Base-by-base conservation (phyloP, 306 rosid species). In the Ormosia semicastrata region DNA sequence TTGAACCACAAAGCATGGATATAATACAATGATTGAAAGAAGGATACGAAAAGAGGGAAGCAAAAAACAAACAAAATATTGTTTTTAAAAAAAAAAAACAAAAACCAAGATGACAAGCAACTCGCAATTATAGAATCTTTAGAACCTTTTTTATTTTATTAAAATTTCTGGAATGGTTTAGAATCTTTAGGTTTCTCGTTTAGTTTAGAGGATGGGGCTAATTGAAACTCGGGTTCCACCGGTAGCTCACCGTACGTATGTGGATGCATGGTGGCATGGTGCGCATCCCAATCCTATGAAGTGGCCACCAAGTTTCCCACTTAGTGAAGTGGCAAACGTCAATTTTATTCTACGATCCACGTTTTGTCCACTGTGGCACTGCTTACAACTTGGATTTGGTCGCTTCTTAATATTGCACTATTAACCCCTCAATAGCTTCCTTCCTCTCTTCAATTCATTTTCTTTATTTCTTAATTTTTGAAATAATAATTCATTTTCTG, bases 221-320 rank as follows among this genome's bases (percentile, higher is more conserved):
- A 60, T 77, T 71, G 64, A 68, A 69, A 69, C n/a, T 67, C 4
- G 78, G 76, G 62, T 70, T 70, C 85, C 40, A 66, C 46, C 30
- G 8, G 49, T 66, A 54, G 65, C 32, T 66, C 3, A 66, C 71
- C 71, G 68, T 66, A 65, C 40, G 78, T 52, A 52, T 73, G 64
- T 74, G 72, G 73, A 73, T 72, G 79, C 75, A 64, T 54, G 73
- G 75, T 81, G 80, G 18, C 70, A 75, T 30, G 81, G 81, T 78
- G 82, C 69, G 67, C 69, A 50, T 70, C 62, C 62, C 33, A 75
- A 37, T 39, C 65, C 7, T 30, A 12, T 44, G 24, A 58, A 82
- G 77, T 75, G 82, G 73, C 77, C 82, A 83, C 47, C 36, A 2
- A 49, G 82, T 40, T 77, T 76, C 34, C 86, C 86, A 83, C 83